phyloP scores from a whole-genome alignment of 345 rosid species.

The Melaleuca quinquenervia region DNA sequence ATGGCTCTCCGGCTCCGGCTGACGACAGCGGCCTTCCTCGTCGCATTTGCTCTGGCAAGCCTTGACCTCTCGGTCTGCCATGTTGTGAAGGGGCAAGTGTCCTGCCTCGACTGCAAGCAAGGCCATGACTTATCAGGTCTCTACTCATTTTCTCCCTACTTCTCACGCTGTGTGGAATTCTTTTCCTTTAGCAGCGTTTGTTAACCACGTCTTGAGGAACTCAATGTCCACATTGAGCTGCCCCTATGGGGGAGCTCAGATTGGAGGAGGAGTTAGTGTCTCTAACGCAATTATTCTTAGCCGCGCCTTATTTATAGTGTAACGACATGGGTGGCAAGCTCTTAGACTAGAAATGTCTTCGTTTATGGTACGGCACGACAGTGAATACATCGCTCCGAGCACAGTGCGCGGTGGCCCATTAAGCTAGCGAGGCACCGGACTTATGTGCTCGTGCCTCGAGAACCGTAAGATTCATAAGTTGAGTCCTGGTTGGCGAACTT shows the following conservation, averaged over 20 bases:
- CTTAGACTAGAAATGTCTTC: not conserved
- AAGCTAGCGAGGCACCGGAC: not conserved
- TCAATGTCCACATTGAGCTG: too few species aligned
- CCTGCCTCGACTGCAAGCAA: constrained; percentile 52
- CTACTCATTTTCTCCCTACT: not conserved
- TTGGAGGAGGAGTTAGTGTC: not conserved
- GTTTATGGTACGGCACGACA: not conserved
- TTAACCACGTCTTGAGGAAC: not conserved
- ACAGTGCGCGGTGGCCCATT: not conserved
- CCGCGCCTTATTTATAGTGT: not conserved
- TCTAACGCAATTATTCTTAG: not conserved
- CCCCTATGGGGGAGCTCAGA: too few species aligned
- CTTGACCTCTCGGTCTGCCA: constrained; percentile 25
- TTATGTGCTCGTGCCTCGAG: too few species aligned
- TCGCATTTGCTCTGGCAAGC: constrained; percentile 23
- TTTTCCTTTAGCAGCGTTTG: not conserved
- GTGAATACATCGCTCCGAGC: not conserved
- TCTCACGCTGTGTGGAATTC: not conserved
- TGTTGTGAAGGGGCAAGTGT: constrained; percentile 36
- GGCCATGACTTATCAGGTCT: constrained; percentile 55
- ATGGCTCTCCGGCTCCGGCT: constrained; percentile 24
- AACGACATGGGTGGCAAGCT: not conserved
- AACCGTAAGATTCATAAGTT: not conserved
- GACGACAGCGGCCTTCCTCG: constrained; percentile 11
- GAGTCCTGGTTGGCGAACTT: not conserved